These are phyloP conservation scores for Termitomyces sp. DNA, from an alignment of 768 basidiomycete genomes.

Conservation along the genomic window DNA sequence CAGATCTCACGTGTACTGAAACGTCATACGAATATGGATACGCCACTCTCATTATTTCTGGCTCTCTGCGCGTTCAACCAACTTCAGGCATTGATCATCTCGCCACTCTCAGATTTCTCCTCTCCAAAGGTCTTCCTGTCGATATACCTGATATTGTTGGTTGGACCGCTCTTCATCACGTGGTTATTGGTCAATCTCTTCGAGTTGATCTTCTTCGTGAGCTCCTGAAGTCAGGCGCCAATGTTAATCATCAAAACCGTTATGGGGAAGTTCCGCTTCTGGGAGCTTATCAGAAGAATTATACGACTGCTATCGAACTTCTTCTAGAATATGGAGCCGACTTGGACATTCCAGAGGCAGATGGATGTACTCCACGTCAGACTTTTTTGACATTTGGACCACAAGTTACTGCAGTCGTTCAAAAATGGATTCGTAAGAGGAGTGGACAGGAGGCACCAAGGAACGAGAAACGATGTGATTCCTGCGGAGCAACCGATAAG, in stretches of 20 bases:
- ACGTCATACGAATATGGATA: constrained; percentile 43
- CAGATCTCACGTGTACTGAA: constrained; percentile 35
- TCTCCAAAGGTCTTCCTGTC: constrained; percentile 35
- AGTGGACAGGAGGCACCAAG: constrained; percentile 37
- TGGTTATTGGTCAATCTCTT: constrained; percentile 24
- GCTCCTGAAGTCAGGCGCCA: constrained; percentile 42
- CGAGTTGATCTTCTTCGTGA: constrained; percentile 29
- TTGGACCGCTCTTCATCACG: constrained; percentile 47
- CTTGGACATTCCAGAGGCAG: constrained; percentile 32
- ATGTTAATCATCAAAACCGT: constrained; percentile 45
- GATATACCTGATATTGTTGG: constrained; percentile 44
- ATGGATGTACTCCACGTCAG: constrained; percentile 30
- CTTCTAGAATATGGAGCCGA: constrained; percentile 50
- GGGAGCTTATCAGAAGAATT: constrained; percentile 27
- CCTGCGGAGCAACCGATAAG: constrained; percentile 23
- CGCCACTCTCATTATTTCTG: constrained; percentile 33
- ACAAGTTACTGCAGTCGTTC: constrained; percentile 38
- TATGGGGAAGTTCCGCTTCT: constrained; percentile 44
- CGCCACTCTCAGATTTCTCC: constrained; percentile 26
- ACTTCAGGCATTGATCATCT: neutral
- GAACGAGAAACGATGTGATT: constrained; percentile 43
- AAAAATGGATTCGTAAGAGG: constrained; percentile 45
- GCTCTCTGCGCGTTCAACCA: constrained; percentile 29
- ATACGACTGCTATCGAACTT: constrained; percentile 33
- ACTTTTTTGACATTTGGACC: constrained; percentile 35